Conservation (phyloP, 2,329 filamentous ascomycete species). For the Polytolypa hystricis region DNA sequence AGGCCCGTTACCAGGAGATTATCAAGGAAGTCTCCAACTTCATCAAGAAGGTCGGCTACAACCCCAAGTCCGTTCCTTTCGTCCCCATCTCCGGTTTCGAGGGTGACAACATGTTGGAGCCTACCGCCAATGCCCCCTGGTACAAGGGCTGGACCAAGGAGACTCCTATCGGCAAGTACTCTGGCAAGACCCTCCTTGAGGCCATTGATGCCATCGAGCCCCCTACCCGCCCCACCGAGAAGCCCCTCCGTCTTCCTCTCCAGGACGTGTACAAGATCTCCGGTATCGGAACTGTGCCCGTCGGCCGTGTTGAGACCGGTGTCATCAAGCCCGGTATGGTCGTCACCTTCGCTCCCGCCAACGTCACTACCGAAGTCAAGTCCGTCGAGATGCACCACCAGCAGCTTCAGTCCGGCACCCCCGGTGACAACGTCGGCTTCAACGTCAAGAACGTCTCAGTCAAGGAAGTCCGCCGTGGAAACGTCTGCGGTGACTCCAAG, state of each 20-base stretch:
- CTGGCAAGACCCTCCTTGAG: constrained; percentile 97
- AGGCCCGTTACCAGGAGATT: constrained; percentile 95
- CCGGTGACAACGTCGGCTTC: constrained; percentile 99
- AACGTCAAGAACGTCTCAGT: constrained; percentile 99
- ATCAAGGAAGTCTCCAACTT: constrained; percentile 99
- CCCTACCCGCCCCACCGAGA: constrained; percentile 88
- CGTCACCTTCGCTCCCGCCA: constrained; percentile 95
- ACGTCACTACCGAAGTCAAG: constrained; percentile 99
- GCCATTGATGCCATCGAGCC: constrained; percentile 94
- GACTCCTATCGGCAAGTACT: constrained; percentile 73
- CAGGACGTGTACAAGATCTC: constrained; percentile 99
- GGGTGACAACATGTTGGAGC: constrained; percentile 98
- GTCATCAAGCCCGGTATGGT: constrained; percentile 71
- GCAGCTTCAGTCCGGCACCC: constrained; percentile 87
- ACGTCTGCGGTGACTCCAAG: constrained; percentile 99
- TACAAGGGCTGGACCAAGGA: constrained; percentile 99
- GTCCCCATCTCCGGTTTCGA: constrained; percentile 99
- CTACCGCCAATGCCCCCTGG: constrained; percentile 92
- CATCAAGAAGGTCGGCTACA: constrained; percentile 99
- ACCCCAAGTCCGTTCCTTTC: constrained; percentile 97
- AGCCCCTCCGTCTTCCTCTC: constrained; percentile 99
- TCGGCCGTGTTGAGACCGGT: constrained; percentile 99
- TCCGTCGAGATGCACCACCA: constrained; percentile 99
- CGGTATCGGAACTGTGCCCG: constrained; percentile 98
- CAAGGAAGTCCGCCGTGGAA: constrained; percentile 99